A percentile compares a stretch with the other conserved stretches of the same genome.
phyloP scores from a whole-genome alignment of 2,329 filamentous ascomycete species.

The Exophiala oligosperma region DNA sequence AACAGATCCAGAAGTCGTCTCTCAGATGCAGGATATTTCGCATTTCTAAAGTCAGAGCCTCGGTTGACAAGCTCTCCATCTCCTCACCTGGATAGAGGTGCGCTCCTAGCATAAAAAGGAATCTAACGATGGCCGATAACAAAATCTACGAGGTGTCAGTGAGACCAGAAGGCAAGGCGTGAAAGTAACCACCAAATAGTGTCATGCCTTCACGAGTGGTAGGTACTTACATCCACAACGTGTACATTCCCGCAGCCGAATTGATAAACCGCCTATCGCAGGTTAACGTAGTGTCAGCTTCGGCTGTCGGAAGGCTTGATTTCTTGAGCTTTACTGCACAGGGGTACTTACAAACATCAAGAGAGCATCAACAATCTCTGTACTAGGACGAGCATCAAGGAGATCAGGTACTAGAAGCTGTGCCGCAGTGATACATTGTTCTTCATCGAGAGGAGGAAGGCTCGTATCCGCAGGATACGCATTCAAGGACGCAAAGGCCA shows the following conservation, averaged over 20 bases:
- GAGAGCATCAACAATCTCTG: constrained; percentile 48
- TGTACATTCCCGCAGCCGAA: constrained; percentile 50
- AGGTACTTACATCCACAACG: constrained; percentile 33
- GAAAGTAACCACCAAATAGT: too few species aligned
- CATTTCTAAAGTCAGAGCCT: constrained; percentile 3
- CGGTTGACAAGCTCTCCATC: constrained; percentile 17
- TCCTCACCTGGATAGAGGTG: constrained; percentile 35
- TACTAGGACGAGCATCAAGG: constrained; percentile 29
- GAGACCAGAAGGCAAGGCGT: too few species aligned
- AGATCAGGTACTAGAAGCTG: constrained; percentile 46
- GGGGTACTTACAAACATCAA: constrained; percentile 49
- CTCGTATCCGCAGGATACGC: constrained; percentile 23
- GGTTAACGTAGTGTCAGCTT: not conserved
- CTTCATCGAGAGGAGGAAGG: constrained; percentile 38
- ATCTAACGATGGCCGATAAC: constrained; percentile 48
- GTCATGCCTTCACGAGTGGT: too few species aligned
- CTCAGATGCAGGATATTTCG: constrained; percentile 34
- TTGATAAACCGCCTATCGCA: constrained; percentile 43
- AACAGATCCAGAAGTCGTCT: constrained; percentile 57
- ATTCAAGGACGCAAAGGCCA: constrained; percentile 39
- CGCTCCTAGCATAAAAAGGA: constrained; percentile 52
- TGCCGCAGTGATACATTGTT: constrained; percentile 43
- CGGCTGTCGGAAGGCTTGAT: too few species aligned
- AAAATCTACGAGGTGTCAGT: constrained; percentile 34
- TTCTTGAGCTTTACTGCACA: not conserved